Percentiles rank a stretch among this genome's conserved stretches.
Evolutionary conservation across 2,329 filamentous ascomycete genomes (phyloP).

Genomic region (Capronia epimyces): DNA sequence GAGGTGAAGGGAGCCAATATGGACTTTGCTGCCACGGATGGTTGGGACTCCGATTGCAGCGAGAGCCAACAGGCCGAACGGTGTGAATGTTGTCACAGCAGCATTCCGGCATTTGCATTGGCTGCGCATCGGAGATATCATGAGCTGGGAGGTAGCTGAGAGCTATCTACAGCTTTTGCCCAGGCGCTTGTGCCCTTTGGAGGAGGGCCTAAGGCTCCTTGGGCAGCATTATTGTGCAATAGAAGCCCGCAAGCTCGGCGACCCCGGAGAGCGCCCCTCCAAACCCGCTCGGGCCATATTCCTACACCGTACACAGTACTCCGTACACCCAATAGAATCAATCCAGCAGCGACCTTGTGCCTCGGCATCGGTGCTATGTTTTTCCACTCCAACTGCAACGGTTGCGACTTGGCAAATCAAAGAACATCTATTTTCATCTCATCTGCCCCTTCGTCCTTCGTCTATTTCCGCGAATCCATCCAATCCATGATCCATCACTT

Average conservation of each 20-base stretch:
- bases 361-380: not conserved
- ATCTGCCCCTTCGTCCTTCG: not conserved
- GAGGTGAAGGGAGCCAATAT: not conserved
- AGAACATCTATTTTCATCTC: not conserved
- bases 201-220: too few relatives aligned
- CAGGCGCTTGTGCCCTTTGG: too few relatives aligned
- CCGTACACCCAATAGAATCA: too few relatives aligned
- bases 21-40: constrained; percentile 2
- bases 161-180: not conserved
- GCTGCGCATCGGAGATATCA: constrained; percentile 25
- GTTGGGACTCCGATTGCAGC: constrained; percentile 23
- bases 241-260: too few relatives aligned
- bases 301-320: too few relatives aligned
- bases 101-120: constrained; percentile 24
- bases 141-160: constrained; percentile 16
- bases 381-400: constrained; percentile 1
- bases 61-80: constrained; percentile 13
- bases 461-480: not conserved
- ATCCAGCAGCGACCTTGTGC: too few relatives aligned
- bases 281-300: too few relatives aligned
- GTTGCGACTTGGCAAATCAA: too few relatives aligned
- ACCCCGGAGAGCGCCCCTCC: too few relatives aligned
- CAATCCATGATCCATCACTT: not conserved
- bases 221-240: too few relatives aligned
- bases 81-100: constrained; percentile 22